Conservation (phyloP, 345 rosid species). For the Orychophragmus violaceus region DNA sequence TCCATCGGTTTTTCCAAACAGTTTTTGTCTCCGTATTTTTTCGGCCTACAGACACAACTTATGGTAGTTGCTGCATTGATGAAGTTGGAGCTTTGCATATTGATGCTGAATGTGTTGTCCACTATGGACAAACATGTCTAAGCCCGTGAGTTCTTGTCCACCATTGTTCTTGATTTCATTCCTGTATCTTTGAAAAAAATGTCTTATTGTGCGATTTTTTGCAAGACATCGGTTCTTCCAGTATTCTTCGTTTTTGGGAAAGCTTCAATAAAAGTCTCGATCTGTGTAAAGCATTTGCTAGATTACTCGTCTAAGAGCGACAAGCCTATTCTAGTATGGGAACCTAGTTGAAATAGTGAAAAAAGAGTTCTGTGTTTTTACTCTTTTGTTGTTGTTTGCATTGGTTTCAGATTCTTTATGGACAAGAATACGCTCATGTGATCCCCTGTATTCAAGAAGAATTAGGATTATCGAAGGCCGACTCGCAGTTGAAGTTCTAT, state of each 20-base stretch:
- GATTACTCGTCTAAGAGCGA: constrained; percentile 30
- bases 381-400: background rate
- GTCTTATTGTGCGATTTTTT: no score
- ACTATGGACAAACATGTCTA: constrained; percentile 90
- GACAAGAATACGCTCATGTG: constrained; percentile 73
- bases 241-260: constrained; percentile 88
- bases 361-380: background rate
- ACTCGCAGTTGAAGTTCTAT: constrained; percentile 25
- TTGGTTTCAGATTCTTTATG: constrained; percentile 69
- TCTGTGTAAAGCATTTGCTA: constrained; percentile 42
- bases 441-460: constrained; percentile 48
- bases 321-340: constrained; percentile 60
- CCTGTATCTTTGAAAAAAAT: no score
- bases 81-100: constrained; percentile 85
- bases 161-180: background rate
- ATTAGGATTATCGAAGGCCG: constrained; percentile 14
- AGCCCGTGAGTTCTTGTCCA: constrained; percentile 60
- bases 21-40: no score
- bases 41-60: constrained; percentile 86
- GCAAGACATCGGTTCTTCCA: constrained; percentile 76
- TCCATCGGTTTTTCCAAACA: no score
- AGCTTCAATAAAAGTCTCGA: constrained; percentile 44
- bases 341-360: background rate
- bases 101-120: constrained; percentile 72
- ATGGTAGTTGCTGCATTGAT: constrained; percentile 88